Percentiles rank a stretch among this genome's conserved stretches.
Conservation (phyloP, 1,139 yeast genomes). For the Candida smagusa region DNA sequence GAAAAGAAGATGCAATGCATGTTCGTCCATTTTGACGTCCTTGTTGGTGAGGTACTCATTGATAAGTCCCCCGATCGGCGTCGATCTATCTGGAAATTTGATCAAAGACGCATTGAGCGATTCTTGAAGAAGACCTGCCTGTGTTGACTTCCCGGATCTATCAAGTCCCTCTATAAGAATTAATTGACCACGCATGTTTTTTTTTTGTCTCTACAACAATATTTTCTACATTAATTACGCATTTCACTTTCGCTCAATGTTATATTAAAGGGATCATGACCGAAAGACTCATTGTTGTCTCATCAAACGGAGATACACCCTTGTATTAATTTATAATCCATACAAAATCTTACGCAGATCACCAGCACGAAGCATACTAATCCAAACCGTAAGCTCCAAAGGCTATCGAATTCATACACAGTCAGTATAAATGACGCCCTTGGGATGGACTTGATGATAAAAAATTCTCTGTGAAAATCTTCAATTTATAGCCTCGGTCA, state of each 20-base stretch:
- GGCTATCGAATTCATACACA: constrained; percentile 34
- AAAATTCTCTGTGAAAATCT: background rate
- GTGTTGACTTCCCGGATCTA: constrained; percentile 93
- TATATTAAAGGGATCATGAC: constrained; percentile 44
- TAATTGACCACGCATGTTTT: constrained; percentile 56
- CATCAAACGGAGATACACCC: constrained; percentile 53
- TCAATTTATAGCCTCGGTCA: background rate
- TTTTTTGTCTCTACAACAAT: background rate
- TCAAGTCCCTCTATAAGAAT: constrained; percentile 91
- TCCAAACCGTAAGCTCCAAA: constrained; percentile 13
- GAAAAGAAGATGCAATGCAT: constrained; percentile 82
- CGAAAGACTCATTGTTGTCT: constrained; percentile 41
- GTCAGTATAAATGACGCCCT: constrained; percentile 33
- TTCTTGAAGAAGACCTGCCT: constrained; percentile 49
- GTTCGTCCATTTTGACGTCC: constrained; percentile 53
- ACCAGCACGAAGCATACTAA: constrained; percentile 11
- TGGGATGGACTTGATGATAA: constrained; percentile 23
- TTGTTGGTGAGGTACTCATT: constrained; percentile 64
- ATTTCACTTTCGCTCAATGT: constrained; percentile 15
- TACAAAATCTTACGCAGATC: constrained; percentile 8
- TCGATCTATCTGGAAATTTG: constrained; percentile 86
- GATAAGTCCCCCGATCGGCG: constrained; percentile 76
- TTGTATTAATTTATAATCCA: constrained; percentile 25
- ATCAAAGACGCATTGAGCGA: constrained; percentile 38
- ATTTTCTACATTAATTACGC: background rate